A percentile compares a stretch with the other conserved stretches of the same genome.
Conservation (phyloP, 2,329 filamentous ascomycete species). For the Colletotrichum sp. region DNA sequence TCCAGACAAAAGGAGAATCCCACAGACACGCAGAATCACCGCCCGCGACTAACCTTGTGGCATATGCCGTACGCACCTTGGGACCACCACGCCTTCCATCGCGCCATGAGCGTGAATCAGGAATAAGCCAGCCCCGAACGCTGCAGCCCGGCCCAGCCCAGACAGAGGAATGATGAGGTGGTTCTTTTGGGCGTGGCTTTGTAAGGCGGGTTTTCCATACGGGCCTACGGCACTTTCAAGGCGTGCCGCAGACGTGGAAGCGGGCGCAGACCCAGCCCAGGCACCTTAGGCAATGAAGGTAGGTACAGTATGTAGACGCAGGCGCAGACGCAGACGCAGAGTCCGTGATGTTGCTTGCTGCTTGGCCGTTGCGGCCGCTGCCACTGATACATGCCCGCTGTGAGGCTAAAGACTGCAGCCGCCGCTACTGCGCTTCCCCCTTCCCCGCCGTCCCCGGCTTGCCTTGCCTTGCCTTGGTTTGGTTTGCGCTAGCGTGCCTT, state of each 20-base stretch:
- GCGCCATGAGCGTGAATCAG: neutral
- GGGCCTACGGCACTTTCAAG: neutral
- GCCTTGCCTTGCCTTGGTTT: neutral
- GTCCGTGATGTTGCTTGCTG: neutral
- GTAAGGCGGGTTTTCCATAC: neutral
- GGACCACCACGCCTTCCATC: neutral
- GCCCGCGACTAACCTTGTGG: neutral
- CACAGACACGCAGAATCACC: neutral
- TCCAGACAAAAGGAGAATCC: neutral
- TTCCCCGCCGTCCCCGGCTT: neutral
- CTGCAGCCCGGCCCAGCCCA: neutral
- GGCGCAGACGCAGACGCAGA: neutral
- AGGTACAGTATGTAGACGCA: neutral
- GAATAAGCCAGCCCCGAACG: neutral
- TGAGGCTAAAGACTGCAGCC: neutral
- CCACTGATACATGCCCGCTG: neutral
- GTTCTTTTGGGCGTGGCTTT: neutral
- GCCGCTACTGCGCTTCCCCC: neutral
- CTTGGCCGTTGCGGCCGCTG: neutral
- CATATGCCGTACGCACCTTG: neutral
- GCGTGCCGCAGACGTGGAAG: neutral
- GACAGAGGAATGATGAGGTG: neutral
- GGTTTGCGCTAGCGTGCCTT: neutral
- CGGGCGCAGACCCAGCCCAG: neutral
- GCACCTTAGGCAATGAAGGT: neutral